Evolutionary conservation across 2,329 filamentous ascomycete genomes (phyloP).

Genomic region (Endothia cerciana): DNA sequence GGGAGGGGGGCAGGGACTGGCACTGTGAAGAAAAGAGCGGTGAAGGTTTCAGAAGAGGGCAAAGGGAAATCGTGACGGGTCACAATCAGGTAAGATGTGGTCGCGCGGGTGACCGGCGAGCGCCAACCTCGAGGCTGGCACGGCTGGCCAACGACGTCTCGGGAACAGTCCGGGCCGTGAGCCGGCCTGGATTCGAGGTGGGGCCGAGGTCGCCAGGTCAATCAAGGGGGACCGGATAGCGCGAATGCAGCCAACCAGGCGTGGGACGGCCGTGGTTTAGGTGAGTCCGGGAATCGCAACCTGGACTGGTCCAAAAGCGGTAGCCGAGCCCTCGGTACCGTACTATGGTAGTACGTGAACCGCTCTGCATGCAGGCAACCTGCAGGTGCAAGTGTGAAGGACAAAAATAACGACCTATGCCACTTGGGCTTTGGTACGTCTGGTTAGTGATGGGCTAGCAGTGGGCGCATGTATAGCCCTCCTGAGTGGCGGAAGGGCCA

Average conservation of each 20-base stretch:
- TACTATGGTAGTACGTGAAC: neutral
- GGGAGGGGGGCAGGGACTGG: neutral
- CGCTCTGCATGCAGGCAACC: neutral
- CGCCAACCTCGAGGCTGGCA: too few species aligned
- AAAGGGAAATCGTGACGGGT: neutral
- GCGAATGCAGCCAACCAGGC: neutral
- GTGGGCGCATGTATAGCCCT: neutral
- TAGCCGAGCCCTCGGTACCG: neutral
- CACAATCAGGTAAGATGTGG: neutral
- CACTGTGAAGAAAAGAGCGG: neutral
- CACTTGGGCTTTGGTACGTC: neutral
- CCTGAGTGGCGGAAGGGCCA: neutral
- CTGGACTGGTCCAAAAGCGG: neutral
- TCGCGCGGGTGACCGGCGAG: too few species aligned
- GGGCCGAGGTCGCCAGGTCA: neutral
- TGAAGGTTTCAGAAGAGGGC: neutral
- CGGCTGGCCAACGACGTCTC: too few species aligned
- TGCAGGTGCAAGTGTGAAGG: neutral
- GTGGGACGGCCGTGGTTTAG: neutral
- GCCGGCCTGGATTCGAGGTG: neutral
- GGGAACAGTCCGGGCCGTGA: neutral
- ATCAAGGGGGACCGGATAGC: neutral
- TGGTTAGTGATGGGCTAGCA: neutral
- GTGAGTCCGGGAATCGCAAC: too few species aligned
- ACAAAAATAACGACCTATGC: neutral